phyloP scores from a whole-genome alignment of 106 monocot genomes.

The Dendrobium nobile region DNA sequence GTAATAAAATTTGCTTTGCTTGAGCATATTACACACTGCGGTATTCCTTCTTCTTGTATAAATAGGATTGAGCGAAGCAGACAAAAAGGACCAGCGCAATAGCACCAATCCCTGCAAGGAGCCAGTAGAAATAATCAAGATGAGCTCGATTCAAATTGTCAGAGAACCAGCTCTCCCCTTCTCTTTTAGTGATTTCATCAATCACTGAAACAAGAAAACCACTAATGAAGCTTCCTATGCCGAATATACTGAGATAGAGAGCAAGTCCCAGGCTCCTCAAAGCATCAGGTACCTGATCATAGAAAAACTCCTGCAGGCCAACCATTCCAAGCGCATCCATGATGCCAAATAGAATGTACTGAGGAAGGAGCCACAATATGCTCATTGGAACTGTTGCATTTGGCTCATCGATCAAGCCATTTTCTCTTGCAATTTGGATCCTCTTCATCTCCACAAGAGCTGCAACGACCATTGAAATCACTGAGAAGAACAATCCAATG shows the following conservation, averaged over 20 bases:
- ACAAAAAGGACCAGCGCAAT: not conserved
- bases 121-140: slow-evolving; percentile 17
- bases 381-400: not conserved
- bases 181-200: not conserved
- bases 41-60: slow-evolving; percentile 10
- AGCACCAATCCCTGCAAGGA: slow-evolving; percentile 7
- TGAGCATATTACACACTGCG: not conserved
- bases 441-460: slow-evolving; percentile 11
- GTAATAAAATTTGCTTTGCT: no score
- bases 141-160: slow-evolving; percentile 15
- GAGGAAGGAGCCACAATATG: slow-evolving; percentile 10
- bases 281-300: slow-evolving; percentile 11
- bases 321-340: slow-evolving; percentile 2
- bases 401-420: not conserved
- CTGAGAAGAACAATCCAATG: not conserved
- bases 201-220: slow-evolving; percentile 5
- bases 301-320: slow-evolving; percentile 13
- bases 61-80: not conserved
- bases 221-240: slow-evolving; percentile 2
- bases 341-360: slow-evolving; percentile 9
- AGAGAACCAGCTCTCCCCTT: slow-evolving; percentile 10
- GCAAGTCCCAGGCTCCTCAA: slow-evolving; percentile 10
- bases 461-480: not conserved
- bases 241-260: slow-evolving; percentile 8
- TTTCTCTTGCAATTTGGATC: not conserved